These are phyloP conservation scores for Xylariomycetidae sp. DNA, from an alignment of 2,329 filamentous ascomycete genomes.

Conservation along the genomic window DNA sequence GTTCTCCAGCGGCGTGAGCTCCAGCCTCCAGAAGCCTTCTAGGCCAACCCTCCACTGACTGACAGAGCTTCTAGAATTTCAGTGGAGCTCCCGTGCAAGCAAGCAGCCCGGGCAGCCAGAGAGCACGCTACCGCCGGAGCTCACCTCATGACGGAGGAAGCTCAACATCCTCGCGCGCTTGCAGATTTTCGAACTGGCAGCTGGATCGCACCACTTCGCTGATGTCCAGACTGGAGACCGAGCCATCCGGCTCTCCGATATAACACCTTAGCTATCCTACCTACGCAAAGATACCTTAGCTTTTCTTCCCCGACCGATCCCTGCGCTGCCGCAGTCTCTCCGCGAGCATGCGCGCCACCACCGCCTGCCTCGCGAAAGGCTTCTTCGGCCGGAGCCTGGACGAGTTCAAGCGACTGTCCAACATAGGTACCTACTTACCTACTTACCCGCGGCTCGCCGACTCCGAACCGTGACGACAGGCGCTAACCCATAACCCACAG, in stretches of 20 bases:
- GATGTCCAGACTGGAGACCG: conserved; percentile 24
- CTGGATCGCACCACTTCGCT: too few species aligned
- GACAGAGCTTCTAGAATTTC: conserved; percentile 3
- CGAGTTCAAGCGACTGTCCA: conserved; percentile 51
- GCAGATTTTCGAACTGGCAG: too few species aligned
- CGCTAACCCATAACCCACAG: conserved; percentile 34
- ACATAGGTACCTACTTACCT: conserved; percentile 39
- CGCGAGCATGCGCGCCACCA: conserved; percentile 40
- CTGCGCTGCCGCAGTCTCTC: background rate
- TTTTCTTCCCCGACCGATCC: background rate
- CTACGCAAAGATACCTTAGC: too few species aligned
- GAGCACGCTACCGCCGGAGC: background rate
- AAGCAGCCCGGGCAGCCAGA: background rate
- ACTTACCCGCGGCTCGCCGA: background rate
- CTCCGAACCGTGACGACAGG: conserved; percentile 6
- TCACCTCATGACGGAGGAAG: too few species aligned
- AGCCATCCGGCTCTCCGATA: conserved; percentile 26
- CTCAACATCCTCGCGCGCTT: too few species aligned
- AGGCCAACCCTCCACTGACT: background rate
- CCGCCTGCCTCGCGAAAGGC: conserved; percentile 41
- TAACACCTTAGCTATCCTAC: conserved; percentile 1
- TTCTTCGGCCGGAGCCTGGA: conserved; percentile 54
- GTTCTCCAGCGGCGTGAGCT: background rate
- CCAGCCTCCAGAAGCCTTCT: background rate
- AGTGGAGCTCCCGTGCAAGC: conserved; percentile 2